Percentiles rank a stretch among this genome's conserved stretches.
Evolutionary conservation across 805 yeast species (phyloP).

Genomic region (Metschnikowia santaceciliae): DNA sequence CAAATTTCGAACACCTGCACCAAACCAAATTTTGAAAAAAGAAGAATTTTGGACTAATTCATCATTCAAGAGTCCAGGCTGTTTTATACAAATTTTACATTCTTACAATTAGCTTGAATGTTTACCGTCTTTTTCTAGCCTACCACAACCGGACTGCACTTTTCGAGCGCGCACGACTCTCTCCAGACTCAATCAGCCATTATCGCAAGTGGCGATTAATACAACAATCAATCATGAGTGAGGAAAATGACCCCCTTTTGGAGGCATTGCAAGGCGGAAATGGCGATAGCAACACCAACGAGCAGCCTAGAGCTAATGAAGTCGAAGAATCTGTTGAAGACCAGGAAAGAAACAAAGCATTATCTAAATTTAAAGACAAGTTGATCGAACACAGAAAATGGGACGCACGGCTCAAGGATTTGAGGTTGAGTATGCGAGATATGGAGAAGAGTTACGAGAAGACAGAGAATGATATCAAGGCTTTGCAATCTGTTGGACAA

Average conservation of each 20-base stretch:
- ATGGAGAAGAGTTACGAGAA: constrained; percentile 80
- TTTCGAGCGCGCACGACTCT: constrained; percentile 3
- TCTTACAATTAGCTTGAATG: background rate
- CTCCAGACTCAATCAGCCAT: constrained; percentile 4
- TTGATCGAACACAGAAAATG: constrained; percentile 90
- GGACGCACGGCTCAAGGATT: constrained; percentile 84
- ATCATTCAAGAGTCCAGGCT: background rate
- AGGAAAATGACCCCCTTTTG: constrained; percentile 73
- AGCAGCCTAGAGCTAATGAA: constrained; percentile 18
- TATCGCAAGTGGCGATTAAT: constrained; percentile 11
- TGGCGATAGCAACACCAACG: constrained; percentile 9
- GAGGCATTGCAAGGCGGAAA: constrained; percentile 53
- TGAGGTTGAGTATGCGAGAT: constrained; percentile 78
- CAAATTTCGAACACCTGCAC: background rate
- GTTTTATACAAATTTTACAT: background rate
- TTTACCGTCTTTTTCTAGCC: background rate
- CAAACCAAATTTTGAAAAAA: background rate
- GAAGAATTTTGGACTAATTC: background rate
- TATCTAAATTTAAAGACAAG: constrained; percentile 76
- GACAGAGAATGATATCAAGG: constrained; percentile 96
- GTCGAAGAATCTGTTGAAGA: constrained; percentile 39
- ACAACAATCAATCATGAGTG: constrained; percentile 39
- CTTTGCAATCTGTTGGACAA: constrained; percentile 95
- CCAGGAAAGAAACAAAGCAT: constrained; percentile 73
- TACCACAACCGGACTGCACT: background rate